Evolutionary conservation across 2,329 filamentous ascomycete genomes (phyloP), one percentile per base, ranked within the genome.

Genomic region (Fusarium cicatricum): DNA sequence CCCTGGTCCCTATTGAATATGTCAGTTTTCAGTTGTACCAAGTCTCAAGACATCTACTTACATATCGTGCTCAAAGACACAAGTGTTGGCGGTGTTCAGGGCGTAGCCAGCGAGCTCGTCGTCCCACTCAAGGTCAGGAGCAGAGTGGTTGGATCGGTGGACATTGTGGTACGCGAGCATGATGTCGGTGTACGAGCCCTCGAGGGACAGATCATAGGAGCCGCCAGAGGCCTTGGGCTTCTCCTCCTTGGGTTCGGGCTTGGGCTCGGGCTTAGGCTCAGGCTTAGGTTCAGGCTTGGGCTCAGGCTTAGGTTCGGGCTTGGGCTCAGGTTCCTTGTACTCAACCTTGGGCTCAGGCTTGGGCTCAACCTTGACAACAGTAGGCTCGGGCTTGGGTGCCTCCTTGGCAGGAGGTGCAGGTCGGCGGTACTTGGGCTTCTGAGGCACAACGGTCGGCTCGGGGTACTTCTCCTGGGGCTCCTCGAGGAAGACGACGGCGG

Each of bases 111-210:
- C 89, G 49, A 92, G 84, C 37, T 77, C 77, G 9, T 78, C 70
- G 67, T 88, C 82, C 90, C 91, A 98, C 44, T 70, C 72, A 39
- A 97, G 71, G 38, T 78, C 82, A 17, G 76, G 70, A 31, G 86
- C 86, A 15, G 88, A 89, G 83, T 97, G 92, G 80, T 95, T 96
- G 70, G 81, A 74, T 61, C 95, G 93, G 78, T 95, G 91, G 47
- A 89, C 70, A 79, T 97, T 97, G 87, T 98, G 95, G 72, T 91
- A 85, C 67, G 87, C 80, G 43, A 94, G 68, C 43, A 82, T 81
- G 12, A 75, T 71, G 51, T 72, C 72, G 52, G 67, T 31, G 54
- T 79, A 76, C 48, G 74, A 62, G 36, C 52, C 52, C 11, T 53
- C 47, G 11, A 62, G 37, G 16, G 62, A 50, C 31, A 63, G 38